Base-by-base conservation (phyloP, 2,329 filamentous ascomycete genomes). In the Hypoxylon sp. region DNA sequence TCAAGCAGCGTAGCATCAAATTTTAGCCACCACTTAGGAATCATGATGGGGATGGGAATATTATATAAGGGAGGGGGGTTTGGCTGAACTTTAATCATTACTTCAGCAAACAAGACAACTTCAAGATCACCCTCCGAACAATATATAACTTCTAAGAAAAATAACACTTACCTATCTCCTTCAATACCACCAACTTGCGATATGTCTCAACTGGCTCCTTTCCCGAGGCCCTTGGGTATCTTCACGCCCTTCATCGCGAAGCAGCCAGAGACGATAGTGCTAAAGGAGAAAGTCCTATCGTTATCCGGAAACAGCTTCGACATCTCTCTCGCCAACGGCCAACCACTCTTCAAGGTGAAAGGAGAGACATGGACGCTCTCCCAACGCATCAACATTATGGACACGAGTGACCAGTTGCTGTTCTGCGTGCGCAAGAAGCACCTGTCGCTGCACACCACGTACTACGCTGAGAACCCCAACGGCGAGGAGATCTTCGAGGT, bases 301-400 rank as follows among this genome's bases (percentile, higher is more conserved):
- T 70, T 87, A 6, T 78, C 78, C 1, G 83, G 83, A 49, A 84
- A 88, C 70, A 82, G 77, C 67, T 89, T 88, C 70, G 79, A 81
- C 57, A 80, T 89, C 67, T 79, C 77, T 44, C 76, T 79, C 4
- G 69, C 75, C 32, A 78, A 76, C 51, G 82, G 82, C 15, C 71
- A 75, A 15, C 75, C 80, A 0, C 61, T 87, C 21, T 69, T 87
- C 55, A 76, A 77, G 56, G 78, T 86, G 31, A 71, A 83, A 55
- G 83, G 82, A 59, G 79, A 80, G 47, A 63, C 77, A 52, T 61
- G 83, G 58, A 76, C 78, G 7, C 63, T 85, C 2, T 79, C 76
- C 2, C 75, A 76, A 9, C 78, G 80, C 59, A 86, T 85, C 67
- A 75, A 76, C 7, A 73, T 87, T 32, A 74, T 62, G 47, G 83